Percentiles rank a stretch among this genome's conserved stretches.
phyloP scores from a whole-genome alignment of 495 filamentous ascomycete genomes.

The Daldinia childiae region DNA sequence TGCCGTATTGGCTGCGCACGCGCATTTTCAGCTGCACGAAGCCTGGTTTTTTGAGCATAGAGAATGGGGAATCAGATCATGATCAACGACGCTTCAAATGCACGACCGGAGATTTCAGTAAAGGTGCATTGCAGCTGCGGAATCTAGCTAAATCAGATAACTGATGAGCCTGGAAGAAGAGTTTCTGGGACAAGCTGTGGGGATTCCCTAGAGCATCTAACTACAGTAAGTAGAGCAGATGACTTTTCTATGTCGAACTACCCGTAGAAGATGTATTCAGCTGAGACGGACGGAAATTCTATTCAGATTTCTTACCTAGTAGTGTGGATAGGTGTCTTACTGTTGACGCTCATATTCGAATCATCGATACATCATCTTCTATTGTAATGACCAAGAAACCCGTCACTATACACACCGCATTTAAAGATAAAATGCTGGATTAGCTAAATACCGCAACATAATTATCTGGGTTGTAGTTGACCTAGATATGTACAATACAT shows the following conservation, averaged over 20 bases:
- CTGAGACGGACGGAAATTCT: background rate
- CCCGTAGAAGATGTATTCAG: background rate
- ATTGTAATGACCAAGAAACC: background rate
- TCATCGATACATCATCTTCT: background rate
- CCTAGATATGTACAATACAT: background rate
- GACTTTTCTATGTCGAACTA: background rate
- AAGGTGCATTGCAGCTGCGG: constrained; percentile 6
- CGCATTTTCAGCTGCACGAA: constrained; percentile 4
- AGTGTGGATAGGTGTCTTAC: background rate
- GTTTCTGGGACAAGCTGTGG: background rate
- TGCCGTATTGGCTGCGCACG: background rate
- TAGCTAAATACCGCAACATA: background rate
- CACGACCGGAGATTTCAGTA: constrained; percentile 37
- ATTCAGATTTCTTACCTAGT: background rate
- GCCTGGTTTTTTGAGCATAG: constrained; percentile 12
- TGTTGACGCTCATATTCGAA: background rate
- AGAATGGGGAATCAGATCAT: constrained; percentile 34
- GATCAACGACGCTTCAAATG: constrained; percentile 31
- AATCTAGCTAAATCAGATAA: constrained; percentile 9
- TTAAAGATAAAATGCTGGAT: background rate
- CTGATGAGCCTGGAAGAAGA: background rate
- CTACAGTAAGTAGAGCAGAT: constrained; percentile 27
- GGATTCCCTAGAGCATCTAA: constrained; percentile 2
- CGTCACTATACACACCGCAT: background rate
- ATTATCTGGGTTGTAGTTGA: background rate